These are phyloP conservation scores for Corymbia citriodora DNA, from an alignment of 441 rosid species.

Conservation along the genomic window DNA sequence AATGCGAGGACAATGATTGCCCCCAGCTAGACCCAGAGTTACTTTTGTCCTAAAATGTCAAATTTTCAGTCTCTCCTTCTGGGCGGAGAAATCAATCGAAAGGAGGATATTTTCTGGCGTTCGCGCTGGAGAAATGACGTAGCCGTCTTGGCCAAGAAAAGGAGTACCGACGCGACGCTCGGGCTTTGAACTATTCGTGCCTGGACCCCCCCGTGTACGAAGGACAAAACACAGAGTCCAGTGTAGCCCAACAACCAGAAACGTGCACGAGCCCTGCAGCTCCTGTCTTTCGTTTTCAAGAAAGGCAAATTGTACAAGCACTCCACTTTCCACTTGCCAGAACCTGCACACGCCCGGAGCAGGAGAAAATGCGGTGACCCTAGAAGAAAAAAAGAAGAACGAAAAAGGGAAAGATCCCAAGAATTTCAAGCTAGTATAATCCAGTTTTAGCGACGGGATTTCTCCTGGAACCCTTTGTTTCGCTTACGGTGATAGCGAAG, in stretches of 20 bases:
- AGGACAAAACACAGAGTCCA: not conserved
- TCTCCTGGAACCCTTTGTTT: not conserved
- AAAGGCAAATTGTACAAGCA: not conserved
- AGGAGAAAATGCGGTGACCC: not conserved
- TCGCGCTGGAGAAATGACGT: not conserved
- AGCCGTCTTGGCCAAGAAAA: not conserved
- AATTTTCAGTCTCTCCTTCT: not conserved
- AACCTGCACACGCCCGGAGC: not conserved
- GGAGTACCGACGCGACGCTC: not conserved
- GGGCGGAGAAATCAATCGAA: not conserved
- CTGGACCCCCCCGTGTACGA: not conserved
- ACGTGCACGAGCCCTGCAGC: not conserved
- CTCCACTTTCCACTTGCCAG: not conserved
- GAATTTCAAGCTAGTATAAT: not conserved
- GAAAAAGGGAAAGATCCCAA: not conserved
- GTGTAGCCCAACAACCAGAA: not conserved
- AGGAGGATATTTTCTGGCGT: not conserved
- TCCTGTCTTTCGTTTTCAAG: not conserved
- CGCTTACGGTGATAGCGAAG: not conserved
- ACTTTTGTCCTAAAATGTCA: not conserved
- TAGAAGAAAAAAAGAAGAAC: not conserved
- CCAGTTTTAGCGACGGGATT: not conserved
- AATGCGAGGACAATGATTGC: not conserved
- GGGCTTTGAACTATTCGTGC: not conserved
- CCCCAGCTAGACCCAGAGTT: not conserved